phyloP scores from a whole-genome alignment of 2,329 filamentous ascomycete species.

The Fusarium sp. region DNA sequence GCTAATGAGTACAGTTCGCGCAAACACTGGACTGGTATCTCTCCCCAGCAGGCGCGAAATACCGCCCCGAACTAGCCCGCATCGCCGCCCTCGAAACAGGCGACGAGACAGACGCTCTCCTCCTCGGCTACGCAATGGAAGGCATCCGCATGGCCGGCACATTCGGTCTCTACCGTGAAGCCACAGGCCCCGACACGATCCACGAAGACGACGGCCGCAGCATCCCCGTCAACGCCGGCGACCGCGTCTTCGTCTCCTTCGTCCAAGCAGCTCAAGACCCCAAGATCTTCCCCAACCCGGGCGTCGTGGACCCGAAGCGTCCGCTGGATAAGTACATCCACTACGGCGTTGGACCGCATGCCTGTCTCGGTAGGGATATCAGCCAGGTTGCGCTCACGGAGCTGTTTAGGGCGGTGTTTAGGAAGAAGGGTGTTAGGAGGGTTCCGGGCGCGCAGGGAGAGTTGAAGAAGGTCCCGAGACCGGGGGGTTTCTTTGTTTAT shows the following conservation, averaged over 20 bases:
- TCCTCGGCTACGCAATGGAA: constrained; percentile 77
- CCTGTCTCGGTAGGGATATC: constrained; percentile 68
- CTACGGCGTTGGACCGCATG: constrained; percentile 70
- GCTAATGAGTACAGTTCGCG: constrained; percentile 64
- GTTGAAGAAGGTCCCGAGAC: constrained; percentile 70
- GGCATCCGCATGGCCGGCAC: constrained; percentile 74
- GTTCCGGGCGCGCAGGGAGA: constrained; percentile 71
- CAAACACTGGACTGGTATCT: constrained; percentile 80
- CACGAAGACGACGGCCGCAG: constrained; percentile 60
- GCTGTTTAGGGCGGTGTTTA: constrained; percentile 73
- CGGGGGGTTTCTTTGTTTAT: constrained; percentile 67
- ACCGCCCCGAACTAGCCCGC: constrained; percentile 69
- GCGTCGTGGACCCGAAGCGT: constrained; percentile 69
- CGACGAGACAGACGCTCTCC: constrained; percentile 67
- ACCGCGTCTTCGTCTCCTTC: constrained; percentile 72
- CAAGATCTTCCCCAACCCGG: constrained; percentile 67
- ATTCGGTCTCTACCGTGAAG: constrained; percentile 68
- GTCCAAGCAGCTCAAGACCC: constrained; percentile 65
- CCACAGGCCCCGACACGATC: constrained; percentile 56
- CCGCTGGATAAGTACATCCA: constrained; percentile 72
- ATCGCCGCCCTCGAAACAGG: constrained; percentile 64
- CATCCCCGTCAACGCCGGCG: constrained; percentile 63
- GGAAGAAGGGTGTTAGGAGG: constrained; percentile 67
- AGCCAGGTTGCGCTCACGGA: constrained; percentile 70
- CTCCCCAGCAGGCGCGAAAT: constrained; percentile 60